Evolutionary conservation across 106 monocot species (phyloP).

Genomic region (Platanthera zijinensis): DNA sequence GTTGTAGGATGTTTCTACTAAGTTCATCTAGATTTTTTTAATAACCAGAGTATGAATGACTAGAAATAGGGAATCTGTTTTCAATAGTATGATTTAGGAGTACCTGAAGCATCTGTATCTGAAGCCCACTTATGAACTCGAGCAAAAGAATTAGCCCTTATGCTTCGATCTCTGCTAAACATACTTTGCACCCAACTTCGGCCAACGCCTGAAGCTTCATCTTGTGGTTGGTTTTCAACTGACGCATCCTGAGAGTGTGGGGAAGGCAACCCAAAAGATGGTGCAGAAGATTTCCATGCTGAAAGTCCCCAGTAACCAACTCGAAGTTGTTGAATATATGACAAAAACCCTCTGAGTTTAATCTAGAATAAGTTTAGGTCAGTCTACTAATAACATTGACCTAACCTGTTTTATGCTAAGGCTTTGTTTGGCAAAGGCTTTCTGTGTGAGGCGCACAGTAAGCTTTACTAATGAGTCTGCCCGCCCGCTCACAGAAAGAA

Average conservation of each 20-base stretch:
- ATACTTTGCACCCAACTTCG: conserved; percentile 99
- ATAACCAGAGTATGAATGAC: neutral
- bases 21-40: neutral
- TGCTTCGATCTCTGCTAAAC: conserved; percentile 91
- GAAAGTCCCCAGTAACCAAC: conserved; percentile 90
- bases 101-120: conserved; percentile 20
- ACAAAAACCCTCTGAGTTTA: conserved; percentile 79
- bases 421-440: neutral
- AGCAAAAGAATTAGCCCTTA: conserved; percentile 72
- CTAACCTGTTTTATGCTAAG: neutral
- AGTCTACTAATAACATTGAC: neutral
- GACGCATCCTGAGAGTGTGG: conserved; percentile 59
- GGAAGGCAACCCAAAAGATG: conserved; percentile 67
- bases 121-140: conserved; percentile 59
- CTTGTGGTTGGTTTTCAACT: conserved; percentile 74
- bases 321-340: conserved; percentile 88
- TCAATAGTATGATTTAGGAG: neutral
- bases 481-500: neutral
- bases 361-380: conserved; percentile 37
- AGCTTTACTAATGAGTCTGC: neutral
- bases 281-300: conserved; percentile 39
- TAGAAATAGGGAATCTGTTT: neutral
- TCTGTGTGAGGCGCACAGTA: neutral
- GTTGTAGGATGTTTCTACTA: neutral
- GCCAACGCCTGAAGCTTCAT: conserved; percentile 83